Evolutionary conservation across 306 rosid genomes (phyloP), one percentile per base, ranked within the genome.

Genomic region (Lathyrus tuberosus): DNA sequence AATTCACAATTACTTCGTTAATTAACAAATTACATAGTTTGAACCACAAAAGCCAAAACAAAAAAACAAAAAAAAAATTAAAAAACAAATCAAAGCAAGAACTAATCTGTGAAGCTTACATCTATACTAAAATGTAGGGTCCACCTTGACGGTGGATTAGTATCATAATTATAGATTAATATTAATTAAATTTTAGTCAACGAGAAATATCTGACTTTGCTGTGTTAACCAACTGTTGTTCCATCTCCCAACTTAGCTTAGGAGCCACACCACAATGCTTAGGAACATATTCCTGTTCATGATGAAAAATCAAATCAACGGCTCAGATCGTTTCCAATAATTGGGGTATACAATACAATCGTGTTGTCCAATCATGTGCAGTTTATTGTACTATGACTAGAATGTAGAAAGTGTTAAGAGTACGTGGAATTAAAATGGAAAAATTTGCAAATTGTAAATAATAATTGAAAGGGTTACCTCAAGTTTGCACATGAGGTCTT

Each of bases 401-500:
- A 9, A 49, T 49, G 26, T 49, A 16, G 49, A 44, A 44, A 44
- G 49, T 44, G 16, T 44, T 8, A 16, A 48, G 18, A 15, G 56
- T 8, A 48, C 56, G 62, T 37, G 73, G n/a, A 54, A 41, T 24
- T 13, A 1, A 70, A 41, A 70, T 54, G 61, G 37, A 24, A 24
- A 24, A 24, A 10, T 15, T 41, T 58, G 58, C 58, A 42, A 42
- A 26, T 43, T 65, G 40, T 17, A 5, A 9, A 0, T 11, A 30
- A 24, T 61, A 35, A 22, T 35, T 38, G 53, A 37, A 17, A 38
- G 5, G 12, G 20, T 51, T 84, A 93, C 98, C 97, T 94, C 98
- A 9, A 94, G 96, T 77, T 86, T 88, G 91, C 67, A 81, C 85
- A 94, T 86, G 81, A 94, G 99, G 0, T 88, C 99, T 12, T 87